A percentile compares a stretch with the other conserved stretches of the same genome.
phyloP scores from a whole-genome alignment of 306 rosid species.

The Fagus sylvatica region DNA sequence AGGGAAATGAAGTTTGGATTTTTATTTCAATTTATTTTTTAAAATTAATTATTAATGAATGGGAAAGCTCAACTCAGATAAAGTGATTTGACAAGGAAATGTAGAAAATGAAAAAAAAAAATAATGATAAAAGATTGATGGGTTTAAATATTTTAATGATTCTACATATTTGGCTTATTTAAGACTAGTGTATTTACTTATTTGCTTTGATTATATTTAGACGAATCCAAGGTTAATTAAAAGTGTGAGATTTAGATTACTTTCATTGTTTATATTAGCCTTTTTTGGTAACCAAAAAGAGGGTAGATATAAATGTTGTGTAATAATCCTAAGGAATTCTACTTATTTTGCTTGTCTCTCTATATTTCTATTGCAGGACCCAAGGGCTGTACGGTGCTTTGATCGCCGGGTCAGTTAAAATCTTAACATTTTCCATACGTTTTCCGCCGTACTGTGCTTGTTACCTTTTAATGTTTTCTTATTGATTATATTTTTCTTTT shows the following conservation, averaged over 20 bases:
- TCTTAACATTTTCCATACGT: neutral
- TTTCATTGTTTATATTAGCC: neutral
- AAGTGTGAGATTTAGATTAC: neutral
- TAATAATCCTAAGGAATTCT: neutral
- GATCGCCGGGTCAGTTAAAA: slow-evolving; percentile 82
- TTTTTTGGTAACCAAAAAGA: neutral
- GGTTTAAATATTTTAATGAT: neutral
- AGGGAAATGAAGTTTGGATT: neutral
- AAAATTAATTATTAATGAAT: neutral
- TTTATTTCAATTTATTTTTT: neutral
- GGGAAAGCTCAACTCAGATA: neutral
- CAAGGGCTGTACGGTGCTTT: slow-evolving; percentile 87
- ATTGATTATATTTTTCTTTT: neutral
- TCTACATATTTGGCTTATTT: neutral
- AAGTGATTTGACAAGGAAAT: neutral
- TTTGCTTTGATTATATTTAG: neutral
- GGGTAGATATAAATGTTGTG: neutral
- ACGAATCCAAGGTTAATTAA: neutral
- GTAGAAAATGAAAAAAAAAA: neutral
- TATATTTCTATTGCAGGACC: slow-evolving; percentile 54
- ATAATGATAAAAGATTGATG: neutral
- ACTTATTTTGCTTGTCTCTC: slow-evolving; percentile 18
- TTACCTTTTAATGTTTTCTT: neutral
- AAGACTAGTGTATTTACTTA: neutral
- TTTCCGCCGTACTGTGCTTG: neutral